Evolutionary conservation across 1,139 yeast genomes (phyloP).

Genomic region (Citeromyces hawaiiensis): DNA sequence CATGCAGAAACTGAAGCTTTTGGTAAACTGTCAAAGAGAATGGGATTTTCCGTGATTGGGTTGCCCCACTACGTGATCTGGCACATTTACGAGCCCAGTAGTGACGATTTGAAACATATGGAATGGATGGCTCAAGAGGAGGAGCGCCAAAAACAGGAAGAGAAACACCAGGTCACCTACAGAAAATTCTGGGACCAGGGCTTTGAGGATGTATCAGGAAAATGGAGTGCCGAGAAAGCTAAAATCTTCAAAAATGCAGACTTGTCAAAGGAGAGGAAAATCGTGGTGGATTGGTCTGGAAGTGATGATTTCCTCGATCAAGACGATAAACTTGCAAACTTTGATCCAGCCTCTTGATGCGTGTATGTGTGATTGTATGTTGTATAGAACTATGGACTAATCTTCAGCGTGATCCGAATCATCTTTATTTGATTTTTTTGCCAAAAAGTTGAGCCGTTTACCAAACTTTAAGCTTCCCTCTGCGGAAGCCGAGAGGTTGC

Average conservation of each 20-base stretch:
- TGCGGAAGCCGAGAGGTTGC: not conserved
- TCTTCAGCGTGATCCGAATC: no score
- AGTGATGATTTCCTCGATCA: conserved; percentile 29
- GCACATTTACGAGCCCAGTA: conserved; percentile 86
- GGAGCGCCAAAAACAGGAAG: conserved; percentile 51
- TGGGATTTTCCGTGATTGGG: conserved; percentile 78
- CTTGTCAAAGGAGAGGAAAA: conserved; percentile 25
- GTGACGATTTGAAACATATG: conserved; percentile 74
- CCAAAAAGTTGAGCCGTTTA: conserved; percentile 3
- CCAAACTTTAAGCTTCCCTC: conserved; percentile 1
- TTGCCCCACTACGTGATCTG: conserved; percentile 82
- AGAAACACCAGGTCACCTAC: conserved; percentile 39
- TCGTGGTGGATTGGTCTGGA: conserved; percentile 59
- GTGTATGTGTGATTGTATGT: no score
- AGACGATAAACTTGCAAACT: conserved; percentile 15
- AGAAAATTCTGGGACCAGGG: conserved; percentile 69
- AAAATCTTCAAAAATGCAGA: conserved; percentile 66
- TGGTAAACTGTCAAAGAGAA: conserved; percentile 72
- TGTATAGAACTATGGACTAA: no score
- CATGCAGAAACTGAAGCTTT: conserved; percentile 93
- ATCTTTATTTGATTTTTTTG: conserved; percentile 1
- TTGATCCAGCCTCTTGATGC: conserved; percentile 11
- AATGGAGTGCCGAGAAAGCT: conserved; percentile 57
- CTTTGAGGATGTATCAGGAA: conserved; percentile 55
- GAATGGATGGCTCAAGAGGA: no score